phyloP scores from a whole-genome alignment of 73 alveolate species.

The Breviolum minutum region DNA sequence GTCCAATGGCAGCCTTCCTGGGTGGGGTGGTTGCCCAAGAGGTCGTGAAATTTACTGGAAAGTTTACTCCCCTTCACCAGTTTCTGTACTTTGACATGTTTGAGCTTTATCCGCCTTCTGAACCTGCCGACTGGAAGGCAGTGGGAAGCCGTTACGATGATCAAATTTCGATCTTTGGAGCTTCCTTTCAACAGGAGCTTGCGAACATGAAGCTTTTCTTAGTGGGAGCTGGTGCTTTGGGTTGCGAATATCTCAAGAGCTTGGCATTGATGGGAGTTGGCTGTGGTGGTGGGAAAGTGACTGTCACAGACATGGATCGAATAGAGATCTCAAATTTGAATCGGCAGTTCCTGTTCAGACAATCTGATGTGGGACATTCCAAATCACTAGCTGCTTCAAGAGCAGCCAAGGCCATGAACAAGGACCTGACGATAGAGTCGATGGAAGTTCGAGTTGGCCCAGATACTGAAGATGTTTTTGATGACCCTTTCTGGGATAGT shows the following conservation, averaged over 20 bases:
- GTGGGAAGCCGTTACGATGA: conserved; percentile 71
- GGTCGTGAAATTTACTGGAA: conserved; percentile 99
- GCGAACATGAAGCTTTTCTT: conserved; percentile 97
- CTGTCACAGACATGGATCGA: conserved; percentile 99
- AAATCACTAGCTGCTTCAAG: conserved; percentile 79
- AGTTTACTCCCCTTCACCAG: conserved; percentile 99
- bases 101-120: conserved; percentile 72
- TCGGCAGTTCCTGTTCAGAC: conserved; percentile 99
- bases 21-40: conserved; percentile 99
- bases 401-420: conserved; percentile 91
- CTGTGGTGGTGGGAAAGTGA: conserved; percentile 97
- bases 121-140: conserved; percentile 55
- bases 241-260: conserved; percentile 99
- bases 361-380: conserved; percentile 93
- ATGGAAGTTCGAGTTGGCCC: conserved; percentile 97
- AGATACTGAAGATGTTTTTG: conserved; percentile 99
- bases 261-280: conserved; percentile 99
- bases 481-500: conserved; percentile 99
- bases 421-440: conserved; percentile 59
- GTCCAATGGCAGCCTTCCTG: conserved; percentile 99
- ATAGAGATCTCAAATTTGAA: conserved; percentile 99
- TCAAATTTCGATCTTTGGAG: conserved; percentile 98
- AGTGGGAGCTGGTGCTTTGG: conserved; percentile 99
- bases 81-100: conserved; percentile 98
- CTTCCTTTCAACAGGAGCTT: conserved; percentile 97